Conservation (phyloP, 2,329 filamentous ascomycete genomes). For the Aphanoascus verrucosus region DNA sequence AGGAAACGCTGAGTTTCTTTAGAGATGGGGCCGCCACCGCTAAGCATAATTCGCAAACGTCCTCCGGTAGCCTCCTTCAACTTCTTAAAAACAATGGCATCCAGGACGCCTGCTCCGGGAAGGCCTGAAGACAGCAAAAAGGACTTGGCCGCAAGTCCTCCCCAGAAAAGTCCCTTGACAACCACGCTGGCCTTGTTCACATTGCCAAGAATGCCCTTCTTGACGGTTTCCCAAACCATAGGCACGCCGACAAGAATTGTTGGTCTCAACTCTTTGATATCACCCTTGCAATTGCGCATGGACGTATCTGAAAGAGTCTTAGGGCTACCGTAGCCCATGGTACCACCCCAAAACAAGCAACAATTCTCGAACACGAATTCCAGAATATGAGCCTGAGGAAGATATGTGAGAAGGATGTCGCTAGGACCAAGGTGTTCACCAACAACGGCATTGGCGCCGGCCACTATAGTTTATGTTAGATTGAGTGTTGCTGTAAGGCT, state of each 20-base stretch:
- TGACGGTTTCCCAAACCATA: slow-evolving; percentile 93
- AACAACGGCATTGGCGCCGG: slow-evolving; percentile 69
- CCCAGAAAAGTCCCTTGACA: slow-evolving; percentile 68
- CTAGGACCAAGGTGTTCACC: slow-evolving; percentile 65
- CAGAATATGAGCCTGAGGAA: slow-evolving; percentile 90
- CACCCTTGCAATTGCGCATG: slow-evolving; percentile 80
- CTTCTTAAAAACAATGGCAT: slow-evolving; percentile 80
- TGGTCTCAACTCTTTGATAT: slow-evolving; percentile 83
- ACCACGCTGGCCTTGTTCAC: slow-evolving; percentile 62
- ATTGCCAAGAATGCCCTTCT: slow-evolving; percentile 80
- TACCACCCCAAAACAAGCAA: slow-evolving; percentile 77
- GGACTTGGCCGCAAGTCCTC: slow-evolving; percentile 49
- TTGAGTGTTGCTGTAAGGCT: neutral
- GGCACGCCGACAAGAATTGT: slow-evolving; percentile 90
- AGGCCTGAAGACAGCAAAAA: slow-evolving; percentile 47
- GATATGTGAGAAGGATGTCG: slow-evolving; percentile 77
- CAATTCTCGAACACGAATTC: slow-evolving; percentile 94
- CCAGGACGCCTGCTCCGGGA: slow-evolving; percentile 54
- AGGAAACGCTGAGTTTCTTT: slow-evolving; percentile 83
- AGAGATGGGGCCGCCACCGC: slow-evolving; percentile 83
- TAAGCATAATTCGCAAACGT: slow-evolving; percentile 78
- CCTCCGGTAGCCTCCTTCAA: slow-evolving; percentile 85
- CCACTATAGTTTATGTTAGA: slow-evolving; percentile 42
- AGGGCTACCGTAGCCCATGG: slow-evolving; percentile 78
- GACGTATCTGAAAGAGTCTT: slow-evolving; percentile 78